Base-by-base conservation (phyloP, 345 rosid species). In the Kandelia obovata region DNA sequence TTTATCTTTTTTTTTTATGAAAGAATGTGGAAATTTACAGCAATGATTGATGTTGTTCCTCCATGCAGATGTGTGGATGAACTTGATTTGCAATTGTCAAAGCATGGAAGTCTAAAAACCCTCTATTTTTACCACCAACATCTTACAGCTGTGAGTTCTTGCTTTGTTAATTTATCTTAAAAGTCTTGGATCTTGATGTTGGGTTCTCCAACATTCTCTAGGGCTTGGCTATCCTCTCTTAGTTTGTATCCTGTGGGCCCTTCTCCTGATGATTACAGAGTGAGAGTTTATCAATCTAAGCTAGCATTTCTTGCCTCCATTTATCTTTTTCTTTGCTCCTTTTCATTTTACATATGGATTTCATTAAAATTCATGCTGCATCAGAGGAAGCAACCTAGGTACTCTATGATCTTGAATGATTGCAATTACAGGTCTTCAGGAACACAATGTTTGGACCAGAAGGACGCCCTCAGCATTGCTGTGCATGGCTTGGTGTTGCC, bases 401-500 rank as follows among this genome's bases (percentile, higher is more conserved):
- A 46, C 28, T 32, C 61, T 58, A 25, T 72, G 25, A 35, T 6
- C 56, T 39, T 31, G 25, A 17, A 58, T 74, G 56, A 75, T 59
- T 78, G 56, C 70, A 74, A 61, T 79, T 65, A 61, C 66, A 95
- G 98, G 97, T 95, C 74, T 95, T 95, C 78, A 82, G 98, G 75
- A 95, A 92, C 84, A 95, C 99, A 69, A 95, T 95, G 99, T 95
- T 95, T 85, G 98, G 99, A 60, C 98, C 98, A 69, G 99, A 95
- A 83, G 99, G 99, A 71, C 96, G 98, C 73, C 99, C 98, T 66
- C 99, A 95, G 75, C 99, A 95, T 78, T 95, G 99, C 67, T 95
- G 99, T 89, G 98, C 99, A 70, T 95, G 99, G 99, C 97, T 95
- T 75, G 93, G 99, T 74, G 97, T 90, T 79, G 99, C 98, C 71